Base-by-base conservation (phyloP, 768 basidiomycete genomes). In the Symmetrospora coprosmae region DNA sequence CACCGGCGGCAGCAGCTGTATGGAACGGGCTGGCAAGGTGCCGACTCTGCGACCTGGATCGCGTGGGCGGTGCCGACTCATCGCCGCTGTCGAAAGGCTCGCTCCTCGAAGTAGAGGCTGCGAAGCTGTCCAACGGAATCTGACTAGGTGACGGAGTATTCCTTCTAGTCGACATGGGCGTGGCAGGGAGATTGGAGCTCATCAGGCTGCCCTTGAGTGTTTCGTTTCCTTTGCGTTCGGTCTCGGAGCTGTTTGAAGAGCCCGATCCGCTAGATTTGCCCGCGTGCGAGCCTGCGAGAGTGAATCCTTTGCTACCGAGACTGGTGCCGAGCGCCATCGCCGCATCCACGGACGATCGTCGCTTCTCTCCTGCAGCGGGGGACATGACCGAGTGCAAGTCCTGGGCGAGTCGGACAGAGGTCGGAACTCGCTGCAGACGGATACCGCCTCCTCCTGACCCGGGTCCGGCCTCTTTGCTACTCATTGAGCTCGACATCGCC, bases 401-500 rank as follows among this genome's bases (percentile, higher is more conserved):
- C n/a, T 72, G 66, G 1, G 75, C 75, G 33, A 75, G 67, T 21
- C 74, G 65, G 0, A 76, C 75, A 19, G 72, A 70, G 1, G 75
- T 75, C 0, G 75, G 75, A 0, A 76, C 74, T 8, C 74, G 66
- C 40, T 74, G 74, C 6, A 76, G 68, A n/a, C 73, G 70, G 40
- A 75, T 73, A 23, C 37, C 49, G 17, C 47, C 60, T 23, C 43
- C 25, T 46, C 43, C 25, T 25, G 43, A 46, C 14, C 6, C 21
- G 4, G 30, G 49, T 34, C 23, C 19, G 17, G 30, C 23, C 49
- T 35, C 28, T 31, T 14, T n/a, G n/a, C n/a, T n/a, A n/a, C n/a
- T n/a, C n/a, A n/a, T n/a, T n/a, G n/a, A n/a, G n/a, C n/a, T n/a
- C n/a, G n/a, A n/a, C n/a, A n/a, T n/a, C n/a, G n/a, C n/a, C n/a